These are phyloP conservation scores for Ophiocordyceps camponoti-saundersi DNA, from an alignment of 2,329 filamentous ascomycete species.

Conservation along the genomic window DNA sequence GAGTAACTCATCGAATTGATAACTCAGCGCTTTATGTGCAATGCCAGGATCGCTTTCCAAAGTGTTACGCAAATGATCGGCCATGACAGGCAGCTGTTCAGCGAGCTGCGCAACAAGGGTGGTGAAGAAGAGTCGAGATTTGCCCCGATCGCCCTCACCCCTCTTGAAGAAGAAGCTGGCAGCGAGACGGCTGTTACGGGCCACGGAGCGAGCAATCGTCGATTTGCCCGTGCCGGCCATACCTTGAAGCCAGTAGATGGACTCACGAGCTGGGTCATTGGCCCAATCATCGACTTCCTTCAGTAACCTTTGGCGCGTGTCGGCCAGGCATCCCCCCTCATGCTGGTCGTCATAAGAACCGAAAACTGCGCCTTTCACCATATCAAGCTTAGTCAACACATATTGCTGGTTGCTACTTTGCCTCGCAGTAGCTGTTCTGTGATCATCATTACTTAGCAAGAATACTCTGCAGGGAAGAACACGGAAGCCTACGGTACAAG, in stretches of 20 bases:
- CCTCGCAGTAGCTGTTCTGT: background rate
- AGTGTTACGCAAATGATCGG: background rate
- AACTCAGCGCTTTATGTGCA: background rate
- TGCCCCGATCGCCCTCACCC: slow-evolving; percentile 16
- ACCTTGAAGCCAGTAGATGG: slow-evolving; percentile 4
- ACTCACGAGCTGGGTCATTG: background rate
- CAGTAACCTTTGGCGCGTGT: background rate
- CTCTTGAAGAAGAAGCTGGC: slow-evolving; percentile 26
- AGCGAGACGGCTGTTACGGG: slow-evolving; percentile 4
- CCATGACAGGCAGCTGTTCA: slow-evolving; percentile 8
- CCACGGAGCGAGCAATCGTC: slow-evolving; percentile 5
- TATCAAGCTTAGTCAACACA: background rate
- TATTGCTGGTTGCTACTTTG: background rate
- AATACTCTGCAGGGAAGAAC: background rate
- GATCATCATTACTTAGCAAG: background rate
- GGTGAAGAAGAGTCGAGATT: slow-evolving; percentile 16
- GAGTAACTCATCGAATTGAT: slow-evolving; percentile 5
- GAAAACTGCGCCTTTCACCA: background rate
- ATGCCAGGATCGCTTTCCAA: background rate
- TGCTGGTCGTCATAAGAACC: background rate
- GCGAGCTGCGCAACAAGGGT: slow-evolving; percentile 21
- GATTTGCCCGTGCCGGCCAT: slow-evolving; percentile 8
- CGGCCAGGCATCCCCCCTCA: background rate
- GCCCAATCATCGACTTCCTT: slow-evolving; percentile 1
- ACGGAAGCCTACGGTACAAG: background rate